These are phyloP conservation scores for Daedaleopsis nitida DNA, from an alignment of 768 basidiomycete species.

Conservation along the genomic window DNA sequence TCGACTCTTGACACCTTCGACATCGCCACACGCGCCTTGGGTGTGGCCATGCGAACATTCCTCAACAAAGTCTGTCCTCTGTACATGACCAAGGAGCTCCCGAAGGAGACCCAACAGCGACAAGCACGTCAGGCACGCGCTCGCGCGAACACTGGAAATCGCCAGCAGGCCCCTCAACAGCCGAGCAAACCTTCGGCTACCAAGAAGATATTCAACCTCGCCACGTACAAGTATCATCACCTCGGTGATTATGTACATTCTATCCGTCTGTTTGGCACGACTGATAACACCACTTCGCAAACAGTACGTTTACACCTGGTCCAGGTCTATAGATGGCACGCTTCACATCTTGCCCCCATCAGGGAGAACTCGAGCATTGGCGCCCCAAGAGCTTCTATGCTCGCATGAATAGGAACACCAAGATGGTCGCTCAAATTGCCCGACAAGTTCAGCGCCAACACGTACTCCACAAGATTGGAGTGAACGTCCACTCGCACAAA, in stretches of 20 bases:
- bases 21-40: conserved; percentile 29
- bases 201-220: conserved; percentile 18
- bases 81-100: conserved; percentile 38
- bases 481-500: background rate
- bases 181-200: background rate
- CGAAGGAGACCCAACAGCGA: conserved; percentile 33
- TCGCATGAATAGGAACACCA: conserved; percentile 35
- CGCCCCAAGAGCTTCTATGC: conserved; percentile 39
- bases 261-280: conserved; percentile 23
- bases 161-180: background rate
- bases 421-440: conserved; percentile 34
- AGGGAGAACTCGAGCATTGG: conserved; percentile 43
- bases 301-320: conserved; percentile 9
- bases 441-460: background rate
- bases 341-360: background rate
- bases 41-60: conserved; percentile 36
- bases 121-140: background rate
- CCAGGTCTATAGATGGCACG: conserved; percentile 1
- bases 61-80: conserved; percentile 25
- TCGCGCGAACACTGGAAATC: background rate
- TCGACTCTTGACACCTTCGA: conserved; percentile 31
- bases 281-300: conserved; percentile 27
- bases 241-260: conserved; percentile 20
- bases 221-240: conserved; percentile 30
- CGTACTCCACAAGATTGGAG: background rate